Base-by-base conservation (phyloP, 371 early-diverging fungal species). In the Chytridium lagenaria region DNA sequence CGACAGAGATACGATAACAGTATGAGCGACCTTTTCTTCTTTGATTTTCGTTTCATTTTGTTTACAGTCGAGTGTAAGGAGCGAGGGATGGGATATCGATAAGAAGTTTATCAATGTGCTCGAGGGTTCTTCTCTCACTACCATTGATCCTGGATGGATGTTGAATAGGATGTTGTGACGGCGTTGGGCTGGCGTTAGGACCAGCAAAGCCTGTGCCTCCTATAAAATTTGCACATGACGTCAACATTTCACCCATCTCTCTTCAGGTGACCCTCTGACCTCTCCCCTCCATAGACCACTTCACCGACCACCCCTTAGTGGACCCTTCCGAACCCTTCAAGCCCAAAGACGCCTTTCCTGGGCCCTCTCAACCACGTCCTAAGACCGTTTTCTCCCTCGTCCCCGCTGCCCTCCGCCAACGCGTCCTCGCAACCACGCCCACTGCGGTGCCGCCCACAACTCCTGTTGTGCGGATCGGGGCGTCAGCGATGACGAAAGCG, bases 231-330 rank as follows among this genome's bases (percentile, higher is more conserved):
- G n/a, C n/a, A n/a, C n/a, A n/a, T n/a, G n/a, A n/a, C n/a, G n/a
- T n/a, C n/a, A n/a, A n/a, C n/a, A n/a, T n/a, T n/a, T n/a, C n/a
- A n/a, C 55, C 26, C 12, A 52, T 15, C 5, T 26, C 26, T 26
- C 55, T 26, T 23, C n/a, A 15, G 5, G 7, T 52, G 55, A 5
- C 5, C n/a, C 55, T 52, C 12, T n/a, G 5, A 12, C n/a, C 12
- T 23, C 55, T 5, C 7, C 55, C 55, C 12, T 26, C 55, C 55
- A 26, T 34, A 70, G 72, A 72, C 63, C 22, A 67, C 37, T 73
- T 77, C 38, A 52, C 36, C 61, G 71, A 77, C 57, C 73, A 77
- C 59, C 77, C 77, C 0, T 16, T 77, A 22, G 71, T 76, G 1
- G 33, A 55, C 30, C 36, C 59, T 34, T 44, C 30, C n/a, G 33